Evolutionary conservation across 495 filamentous ascomycete species (phyloP), one percentile per base, ranked within the genome.

Genomic region (Aspergillus egyptiacus): DNA sequence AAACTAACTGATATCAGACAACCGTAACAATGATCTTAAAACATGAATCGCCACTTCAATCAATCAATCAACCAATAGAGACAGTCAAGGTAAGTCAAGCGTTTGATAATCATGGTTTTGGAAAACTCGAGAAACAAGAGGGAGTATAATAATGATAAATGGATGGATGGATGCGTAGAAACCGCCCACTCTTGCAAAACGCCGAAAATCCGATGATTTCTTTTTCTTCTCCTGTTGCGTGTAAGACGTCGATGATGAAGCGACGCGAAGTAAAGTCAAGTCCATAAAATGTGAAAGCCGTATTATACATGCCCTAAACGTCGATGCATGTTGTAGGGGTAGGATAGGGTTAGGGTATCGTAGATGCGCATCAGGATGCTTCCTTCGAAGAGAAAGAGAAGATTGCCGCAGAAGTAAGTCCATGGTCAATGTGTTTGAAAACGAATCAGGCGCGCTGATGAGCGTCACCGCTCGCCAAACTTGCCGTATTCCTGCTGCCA

Each of bases 401-500:
- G 51, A 39, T 32, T 33, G 28, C 28, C 27, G 37, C 44, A 38
- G 23, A 50, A 30, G 14, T 42, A 40, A 43, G 11, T 30, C 14
- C 27, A 40, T 18, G 31, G 36, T 25, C 3, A n/a, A 27, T 8
- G 43, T 41, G 32, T 25, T n/a, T n/a, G n/a, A n/a, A n/a, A n/a
- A n/a, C n/a, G n/a, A n/a, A n/a, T n/a, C n/a, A n/a, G n/a, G n/a
- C n/a, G n/a, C n/a, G 15, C 15, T 35, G 32, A 13, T 35, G 17
- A 27, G 3, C 27, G 45, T 66, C 63, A 77, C 55, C 72, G 70
- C 43, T 79, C 75, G 7, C 74, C 74, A 43, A 70, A 72, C 56
- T 77, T 77, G 41, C 75, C 75, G 58, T 70, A 77, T 57, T 76
- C 69, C 46, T 83, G 80, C 66, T 90, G 86, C 86, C 86, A 90